Evolutionary conservation across 2,329 filamentous ascomycete species (phyloP), one percentile per base, ranked within the genome.

Genomic region (Penicillium sclerotiorum): DNA sequence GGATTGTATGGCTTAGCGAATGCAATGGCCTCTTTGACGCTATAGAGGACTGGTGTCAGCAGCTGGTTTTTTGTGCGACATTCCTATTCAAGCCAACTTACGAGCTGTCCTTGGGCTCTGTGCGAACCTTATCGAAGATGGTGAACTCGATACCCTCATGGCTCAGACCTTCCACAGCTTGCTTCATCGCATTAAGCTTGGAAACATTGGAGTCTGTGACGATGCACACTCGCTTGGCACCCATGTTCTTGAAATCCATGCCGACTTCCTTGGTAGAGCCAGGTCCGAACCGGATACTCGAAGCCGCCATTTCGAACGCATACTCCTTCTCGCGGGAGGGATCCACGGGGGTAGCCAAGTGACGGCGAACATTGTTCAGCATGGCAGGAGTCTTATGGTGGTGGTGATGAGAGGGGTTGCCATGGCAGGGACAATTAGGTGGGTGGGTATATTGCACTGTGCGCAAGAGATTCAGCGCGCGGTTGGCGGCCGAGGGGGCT

Each of bases 231-330:
- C 85, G 86, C 76, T 90, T 88, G 6, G 88, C 86, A 12, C 89
- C 88, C 79, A 99, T 81, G 68, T 99, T 97, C 73, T 85, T 87
- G 60, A 97, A 86, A 73, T 99, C 94, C 94, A 97, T 97, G 57
- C 94, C 94, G 17, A 99, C 91, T 73, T 99, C 94, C 71, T 90
- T 90, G 20, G 94, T 99, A 49, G 88, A 89, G 5, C 94, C 94
- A 0, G 90, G 90, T 0, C 94, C 94, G 63, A 97, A 99, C 11
- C 94, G 85, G 65, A 99, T 96, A 22, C 88, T 90, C 1, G 90
- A 95, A 1, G 94, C 91, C 0, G 94, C 94, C 93, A 99, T 95
- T 72, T 99, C 94, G 68, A 99, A 99, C 12, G 94, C 94, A 75
- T 99, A 99, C 71, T 99, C 94, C 70, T 95, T 96, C 65, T 91